These are phyloP conservation scores for Leccinum truebloodii DNA, from an alignment of 768 basidiomycete species.

Conservation along the genomic window DNA sequence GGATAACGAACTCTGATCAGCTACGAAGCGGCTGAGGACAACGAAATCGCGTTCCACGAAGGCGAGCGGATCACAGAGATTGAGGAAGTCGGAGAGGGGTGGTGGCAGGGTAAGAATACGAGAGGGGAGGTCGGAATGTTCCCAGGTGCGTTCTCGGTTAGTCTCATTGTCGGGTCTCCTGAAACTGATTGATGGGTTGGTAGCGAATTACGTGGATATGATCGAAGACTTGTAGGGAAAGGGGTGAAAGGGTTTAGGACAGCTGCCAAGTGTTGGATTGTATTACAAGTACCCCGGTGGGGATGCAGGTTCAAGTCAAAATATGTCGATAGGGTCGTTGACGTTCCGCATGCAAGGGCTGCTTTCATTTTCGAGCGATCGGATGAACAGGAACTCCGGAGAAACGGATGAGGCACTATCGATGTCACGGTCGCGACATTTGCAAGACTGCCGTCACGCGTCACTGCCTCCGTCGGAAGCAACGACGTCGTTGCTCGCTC, in stretches of 20 bases:
- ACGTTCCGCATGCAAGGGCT: no score
- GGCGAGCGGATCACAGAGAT: constrained; percentile 80
- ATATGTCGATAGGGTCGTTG: no score
- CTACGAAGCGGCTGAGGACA: constrained; percentile 90
- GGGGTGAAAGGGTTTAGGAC: background rate
- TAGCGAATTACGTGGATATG: constrained; percentile 24
- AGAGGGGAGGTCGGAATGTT: constrained; percentile 66
- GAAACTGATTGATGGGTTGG: background rate
- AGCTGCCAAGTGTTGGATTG: background rate
- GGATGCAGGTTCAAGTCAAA: no score
- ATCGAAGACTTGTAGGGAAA: constrained; percentile 1
- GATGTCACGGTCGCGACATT: no score
- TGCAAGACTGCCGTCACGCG: no score
- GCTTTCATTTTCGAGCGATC: no score
- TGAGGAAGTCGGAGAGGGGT: constrained; percentile 82
- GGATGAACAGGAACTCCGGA: no score
- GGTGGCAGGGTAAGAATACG: constrained; percentile 75
- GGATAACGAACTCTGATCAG: constrained; percentile 38
- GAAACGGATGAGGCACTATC: no score
- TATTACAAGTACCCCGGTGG: background rate
- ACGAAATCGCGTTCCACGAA: constrained; percentile 84
- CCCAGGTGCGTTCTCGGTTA: constrained; percentile 56
- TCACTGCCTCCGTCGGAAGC: no score
- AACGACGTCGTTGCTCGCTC: no score
- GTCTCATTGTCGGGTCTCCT: background rate